These are phyloP conservation scores for Xerocomellus dryophilus DNA, from an alignment of 768 basidiomycete species.

Conservation along the genomic window DNA sequence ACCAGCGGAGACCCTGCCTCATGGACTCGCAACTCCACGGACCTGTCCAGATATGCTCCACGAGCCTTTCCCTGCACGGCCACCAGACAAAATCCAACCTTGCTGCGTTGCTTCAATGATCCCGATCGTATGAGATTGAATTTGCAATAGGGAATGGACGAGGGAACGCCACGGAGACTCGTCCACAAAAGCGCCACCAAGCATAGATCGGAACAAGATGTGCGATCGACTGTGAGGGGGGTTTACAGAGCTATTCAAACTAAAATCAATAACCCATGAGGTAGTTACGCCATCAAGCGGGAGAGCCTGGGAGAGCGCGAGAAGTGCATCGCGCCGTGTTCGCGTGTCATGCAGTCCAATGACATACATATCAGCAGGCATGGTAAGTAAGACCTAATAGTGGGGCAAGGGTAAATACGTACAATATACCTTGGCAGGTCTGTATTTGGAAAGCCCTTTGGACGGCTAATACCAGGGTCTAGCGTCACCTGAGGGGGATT, in stretches of 20 bases:
- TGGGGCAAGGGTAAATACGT: slow-evolving; percentile 25
- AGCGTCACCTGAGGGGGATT: slow-evolving; percentile 2
- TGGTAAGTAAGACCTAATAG: slow-evolving; percentile 17
- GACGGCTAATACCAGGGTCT: slow-evolving; percentile 9
- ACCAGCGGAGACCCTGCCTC: slow-evolving; percentile 20
- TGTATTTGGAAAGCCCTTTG: slow-evolving; percentile 20
- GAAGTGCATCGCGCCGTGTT: slow-evolving; percentile 7
- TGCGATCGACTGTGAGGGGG: slow-evolving; percentile 17
- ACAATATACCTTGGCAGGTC: slow-evolving; percentile 13
- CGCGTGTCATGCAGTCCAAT: slow-evolving; percentile 14
- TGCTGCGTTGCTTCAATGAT: slow-evolving; percentile 21
- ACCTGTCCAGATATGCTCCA: slow-evolving; percentile 21
- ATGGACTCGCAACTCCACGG: slow-evolving; percentile 19
- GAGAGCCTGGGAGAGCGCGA: slow-evolving; percentile 1
- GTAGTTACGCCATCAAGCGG: slow-evolving; percentile 16
- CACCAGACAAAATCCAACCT: slow-evolving; percentile 5
- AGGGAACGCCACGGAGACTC: slow-evolving; percentile 27
- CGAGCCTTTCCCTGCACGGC: slow-evolving; percentile 12
- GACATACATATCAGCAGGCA: slow-evolving; percentile 16
- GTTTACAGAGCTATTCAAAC: slow-evolving; percentile 6
- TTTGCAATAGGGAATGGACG: slow-evolving; percentile 25
- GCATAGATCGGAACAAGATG: slow-evolving; percentile 27
- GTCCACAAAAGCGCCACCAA: slow-evolving; percentile 18
- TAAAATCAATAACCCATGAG: slow-evolving; percentile 16
- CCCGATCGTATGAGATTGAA: slow-evolving; percentile 16